phyloP scores from a whole-genome alignment of 345 rosid genomes.

The Sisymbrium irio region DNA sequence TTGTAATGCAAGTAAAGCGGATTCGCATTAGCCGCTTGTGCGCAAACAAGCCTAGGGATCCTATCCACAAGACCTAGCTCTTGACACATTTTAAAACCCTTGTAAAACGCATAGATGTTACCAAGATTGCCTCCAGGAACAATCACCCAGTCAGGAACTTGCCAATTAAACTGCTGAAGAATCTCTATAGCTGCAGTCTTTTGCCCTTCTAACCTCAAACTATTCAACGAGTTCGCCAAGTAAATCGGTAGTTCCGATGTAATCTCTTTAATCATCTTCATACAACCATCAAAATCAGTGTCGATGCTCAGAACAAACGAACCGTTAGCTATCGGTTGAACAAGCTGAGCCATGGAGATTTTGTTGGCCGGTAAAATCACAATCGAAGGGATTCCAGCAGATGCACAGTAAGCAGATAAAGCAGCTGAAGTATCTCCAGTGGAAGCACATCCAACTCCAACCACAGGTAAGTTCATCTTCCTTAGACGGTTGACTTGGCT shows the following conservation, averaged over 20 bases:
- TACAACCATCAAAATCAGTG: constrained; percentile 84
- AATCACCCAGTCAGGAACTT: constrained; percentile 86
- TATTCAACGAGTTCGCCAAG: constrained; percentile 69
- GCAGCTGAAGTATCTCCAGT: constrained; percentile 89
- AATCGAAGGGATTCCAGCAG: constrained; percentile 76
- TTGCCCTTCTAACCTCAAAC: constrained; percentile 76
- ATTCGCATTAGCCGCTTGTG: constrained; percentile 85
- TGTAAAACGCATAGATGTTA: constrained; percentile 77
- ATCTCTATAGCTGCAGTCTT: constrained; percentile 85
- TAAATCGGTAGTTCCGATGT: constrained; percentile 72
- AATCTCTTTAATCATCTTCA: constrained; percentile 69
- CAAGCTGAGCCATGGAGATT: constrained; percentile 80
- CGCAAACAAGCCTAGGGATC: constrained; percentile 72
- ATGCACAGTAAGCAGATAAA: constrained; percentile 67
- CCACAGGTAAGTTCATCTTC: constrained; percentile 57
- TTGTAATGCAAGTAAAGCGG: constrained; percentile 72
- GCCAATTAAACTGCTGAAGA: constrained; percentile 82
- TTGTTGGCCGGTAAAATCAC: constrained; percentile 73
- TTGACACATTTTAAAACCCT: constrained; percentile 77
- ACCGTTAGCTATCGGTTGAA: constrained; percentile 82
- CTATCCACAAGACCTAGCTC: constrained; percentile 68
- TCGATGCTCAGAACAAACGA: constrained; percentile 77
- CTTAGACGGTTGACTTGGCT: constrained; percentile 76
- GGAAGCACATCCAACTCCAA: constrained; percentile 86
- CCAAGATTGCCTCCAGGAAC: constrained; percentile 85